Evolutionary conservation across 257 asterid species (phyloP).

Genomic region (Mitragyna speciosa): DNA sequence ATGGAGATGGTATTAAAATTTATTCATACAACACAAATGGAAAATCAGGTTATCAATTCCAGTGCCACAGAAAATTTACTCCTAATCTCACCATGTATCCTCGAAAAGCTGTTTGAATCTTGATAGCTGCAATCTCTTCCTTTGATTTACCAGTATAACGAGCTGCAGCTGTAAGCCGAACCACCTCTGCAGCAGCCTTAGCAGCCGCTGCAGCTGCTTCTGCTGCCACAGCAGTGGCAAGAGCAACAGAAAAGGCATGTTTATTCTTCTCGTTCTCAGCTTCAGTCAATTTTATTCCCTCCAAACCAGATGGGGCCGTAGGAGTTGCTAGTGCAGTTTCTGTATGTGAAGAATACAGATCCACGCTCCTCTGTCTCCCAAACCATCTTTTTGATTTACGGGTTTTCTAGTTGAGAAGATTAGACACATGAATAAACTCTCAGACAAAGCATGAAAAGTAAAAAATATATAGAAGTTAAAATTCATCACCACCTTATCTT

Average conservation of each 20-base stretch:
- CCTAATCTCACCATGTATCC: slow-evolving; percentile 63
- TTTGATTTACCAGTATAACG: slow-evolving; percentile 42
- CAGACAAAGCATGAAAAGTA: slow-evolving; percentile 3
- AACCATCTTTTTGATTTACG: slow-evolving; percentile 51
- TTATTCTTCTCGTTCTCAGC: slow-evolving; percentile 67
- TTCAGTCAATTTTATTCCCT: slow-evolving; percentile 47
- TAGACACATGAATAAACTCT: neutral
- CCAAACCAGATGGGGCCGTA: slow-evolving; percentile 26
- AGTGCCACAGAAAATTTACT: neutral
- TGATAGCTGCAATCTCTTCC: slow-evolving; percentile 67
- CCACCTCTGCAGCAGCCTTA: slow-evolving; percentile 84
- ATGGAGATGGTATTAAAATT: neutral
- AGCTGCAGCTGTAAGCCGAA: slow-evolving; percentile 59
- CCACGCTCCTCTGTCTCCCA: slow-evolving; percentile 44
- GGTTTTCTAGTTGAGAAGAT: slow-evolving; percentile 35
- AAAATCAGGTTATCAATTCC: neutral
- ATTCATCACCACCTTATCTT: slow-evolving; percentile 43
- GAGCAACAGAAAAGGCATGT: slow-evolving; percentile 69
- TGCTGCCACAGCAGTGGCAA: slow-evolving; percentile 80
- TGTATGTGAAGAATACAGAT: slow-evolving; percentile 25
- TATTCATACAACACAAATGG: neutral
- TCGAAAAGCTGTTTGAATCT: slow-evolving; percentile 71
- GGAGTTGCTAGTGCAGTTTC: slow-evolving; percentile 36
- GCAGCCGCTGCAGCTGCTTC: slow-evolving; percentile 89
- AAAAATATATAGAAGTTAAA: neutral